phyloP scores from a whole-genome alignment of 2,329 filamentous ascomycete genomes.

The Fusarium sp. region DNA sequence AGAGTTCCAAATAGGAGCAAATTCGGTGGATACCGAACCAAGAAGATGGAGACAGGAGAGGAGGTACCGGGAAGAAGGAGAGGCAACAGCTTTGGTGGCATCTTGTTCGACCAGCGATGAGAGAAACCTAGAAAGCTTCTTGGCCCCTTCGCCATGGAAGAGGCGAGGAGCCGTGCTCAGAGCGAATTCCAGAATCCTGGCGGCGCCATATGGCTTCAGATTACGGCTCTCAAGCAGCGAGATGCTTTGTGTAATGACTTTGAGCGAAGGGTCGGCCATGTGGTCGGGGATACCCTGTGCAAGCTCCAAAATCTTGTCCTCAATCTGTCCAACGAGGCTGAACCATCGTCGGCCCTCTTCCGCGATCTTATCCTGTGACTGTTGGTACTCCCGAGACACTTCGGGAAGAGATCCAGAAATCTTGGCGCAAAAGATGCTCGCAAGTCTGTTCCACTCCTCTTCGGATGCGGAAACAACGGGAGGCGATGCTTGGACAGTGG shows the following conservation, averaged over 20 bases:
- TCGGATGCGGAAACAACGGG: constrained; percentile 62
- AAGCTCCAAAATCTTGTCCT: constrained; percentile 47
- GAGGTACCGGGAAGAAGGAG: constrained; percentile 75
- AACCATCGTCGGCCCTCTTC: constrained; percentile 78
- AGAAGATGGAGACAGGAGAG: constrained; percentile 73
- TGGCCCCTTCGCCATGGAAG: constrained; percentile 50
- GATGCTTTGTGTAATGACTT: constrained; percentile 51
- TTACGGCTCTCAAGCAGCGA: constrained; percentile 62
- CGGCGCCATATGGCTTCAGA: constrained; percentile 69
- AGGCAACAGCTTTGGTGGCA: constrained; percentile 70
- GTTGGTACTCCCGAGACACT: constrained; percentile 80
- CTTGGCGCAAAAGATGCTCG: constrained; percentile 70
- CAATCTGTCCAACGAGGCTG: constrained; percentile 63
- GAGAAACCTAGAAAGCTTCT: constrained; percentile 58
- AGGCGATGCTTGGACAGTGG: constrained; percentile 56
- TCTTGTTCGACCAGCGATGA: constrained; percentile 65
- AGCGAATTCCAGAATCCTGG: constrained; percentile 57
- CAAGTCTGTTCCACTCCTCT: constrained; percentile 73
- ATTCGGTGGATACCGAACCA: constrained; percentile 55
- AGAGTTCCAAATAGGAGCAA: constrained; percentile 58
- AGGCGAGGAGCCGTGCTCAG: constrained; percentile 56
- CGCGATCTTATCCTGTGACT: constrained; percentile 77
- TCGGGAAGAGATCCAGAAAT: constrained; percentile 84
- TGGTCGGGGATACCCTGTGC: constrained; percentile 44
- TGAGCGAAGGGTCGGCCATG: constrained; percentile 45